Conservation (phyloP, 345 rosid genomes). For the Bretschneidera sinensis region DNA sequence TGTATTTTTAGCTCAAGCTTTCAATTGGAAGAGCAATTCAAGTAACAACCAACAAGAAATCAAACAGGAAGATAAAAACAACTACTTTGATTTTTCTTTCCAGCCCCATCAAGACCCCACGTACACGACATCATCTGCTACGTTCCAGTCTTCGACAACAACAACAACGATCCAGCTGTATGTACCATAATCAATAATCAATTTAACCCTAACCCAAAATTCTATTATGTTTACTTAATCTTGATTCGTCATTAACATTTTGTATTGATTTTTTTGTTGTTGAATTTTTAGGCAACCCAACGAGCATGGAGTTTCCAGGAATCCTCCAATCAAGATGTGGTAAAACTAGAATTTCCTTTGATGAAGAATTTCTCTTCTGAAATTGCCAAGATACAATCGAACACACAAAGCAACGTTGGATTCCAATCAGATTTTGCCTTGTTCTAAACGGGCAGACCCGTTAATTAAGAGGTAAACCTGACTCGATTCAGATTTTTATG, state of each 20-base stretch:
- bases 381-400: conserved; percentile 29
- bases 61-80: conserved; percentile 40
- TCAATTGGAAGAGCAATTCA: too few species aligned
- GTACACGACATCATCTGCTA: conserved; percentile 17
- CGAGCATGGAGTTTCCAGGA: conserved; percentile 41
- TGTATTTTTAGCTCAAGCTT: conserved; percentile 42
- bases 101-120: conserved; percentile 34
- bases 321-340: conserved; percentile 24
- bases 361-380: conserved; percentile 42
- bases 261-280: conserved; percentile 1
- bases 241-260: not conserved
- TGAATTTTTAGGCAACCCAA: conserved; percentile 28
- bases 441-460: too few species aligned
- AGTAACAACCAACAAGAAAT: conserved; percentile 26
- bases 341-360: conserved; percentile 29
- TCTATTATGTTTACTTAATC: too few species aligned
- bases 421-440: conserved; percentile 32
- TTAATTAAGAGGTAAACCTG: too few species aligned
- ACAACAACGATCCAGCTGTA: conserved; percentile 28
- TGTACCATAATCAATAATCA: conserved; percentile 19
- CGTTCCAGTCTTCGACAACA: conserved; percentile 34
- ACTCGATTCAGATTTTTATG: too few species aligned
- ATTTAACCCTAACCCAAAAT: too few species aligned
- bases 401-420: conserved; percentile 20
- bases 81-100: conserved; percentile 49